Evolutionary conservation across 345 rosid species (phyloP), one percentile per base, ranked within the genome.

Genomic region (Acer yangbiense): DNA sequence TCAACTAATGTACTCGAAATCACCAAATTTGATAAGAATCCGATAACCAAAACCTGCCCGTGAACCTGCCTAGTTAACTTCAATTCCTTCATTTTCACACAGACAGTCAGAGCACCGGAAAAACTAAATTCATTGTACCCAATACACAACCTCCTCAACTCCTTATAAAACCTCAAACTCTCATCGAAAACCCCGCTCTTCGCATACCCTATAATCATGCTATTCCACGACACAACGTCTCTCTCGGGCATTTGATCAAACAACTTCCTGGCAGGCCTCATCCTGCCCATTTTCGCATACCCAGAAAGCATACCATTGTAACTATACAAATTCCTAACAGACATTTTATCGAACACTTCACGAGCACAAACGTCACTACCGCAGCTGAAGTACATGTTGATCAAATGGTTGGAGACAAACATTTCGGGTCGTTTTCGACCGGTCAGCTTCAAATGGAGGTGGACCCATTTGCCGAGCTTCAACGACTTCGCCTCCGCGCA

Each of bases 151-250:
- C 79, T 79, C 80, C 90, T 91, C 55, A 94, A 74, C 83, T 85
- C 90, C 83, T 71, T 87, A 78, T 82, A 94, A 78, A 87, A 82
- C 83, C 75, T 83, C 43, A 86, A 21, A 2, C 90, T 90, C 71
- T 88, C 89, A 2, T 32, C 70, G 6, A 65, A 74, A 64, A 65
- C 44, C 76, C 97, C 91, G 11, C 75, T 76, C 68, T 82, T 76
- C 0, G 93, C 94, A 62, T 87, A 86, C 44, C 89, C 95, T 29
- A 94, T 73, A 43, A 93, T 87, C 97, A 94, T 91, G 0, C 93
- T 90, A 65, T 94, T 94, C 97, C 94, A 92, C 1, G 96, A 91
- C 21, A 91, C 89, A 4, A 89, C 87, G 79, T 92, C 97, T 67
- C 81, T 87, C 76, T 87, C 87, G 0, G 87, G 88, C 98, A 94